These are phyloP conservation scores for Erodium chrysanthum DNA, from an alignment of 441 rosid species.

Conservation along the genomic window DNA sequence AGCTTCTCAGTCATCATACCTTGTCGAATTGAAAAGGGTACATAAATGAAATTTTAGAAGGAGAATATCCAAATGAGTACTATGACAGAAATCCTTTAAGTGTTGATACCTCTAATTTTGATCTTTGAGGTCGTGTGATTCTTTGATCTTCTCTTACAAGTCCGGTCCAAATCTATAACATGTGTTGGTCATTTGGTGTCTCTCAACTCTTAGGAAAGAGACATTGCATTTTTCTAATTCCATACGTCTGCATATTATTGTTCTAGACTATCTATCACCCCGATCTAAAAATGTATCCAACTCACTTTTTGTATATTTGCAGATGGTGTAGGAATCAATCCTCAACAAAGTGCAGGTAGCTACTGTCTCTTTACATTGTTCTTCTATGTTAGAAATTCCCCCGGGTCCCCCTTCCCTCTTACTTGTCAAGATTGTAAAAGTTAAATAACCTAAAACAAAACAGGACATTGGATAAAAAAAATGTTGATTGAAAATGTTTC, in stretches of 20 bases:
- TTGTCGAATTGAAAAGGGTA: not conserved
- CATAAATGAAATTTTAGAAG: not conserved
- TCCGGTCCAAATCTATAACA: too few relatives aligned
- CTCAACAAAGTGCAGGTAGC: conserved; percentile 78
- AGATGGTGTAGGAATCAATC: conserved; percentile 84
- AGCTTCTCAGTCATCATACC: too few relatives aligned
- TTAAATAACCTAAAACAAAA: not conserved
- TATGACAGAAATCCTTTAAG: not conserved
- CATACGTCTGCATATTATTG: not conserved
- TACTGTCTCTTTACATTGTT: not conserved
- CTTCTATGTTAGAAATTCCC: not conserved
- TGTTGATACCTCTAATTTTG: not conserved
- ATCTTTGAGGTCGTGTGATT: too few relatives aligned
- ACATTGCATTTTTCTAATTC: too few relatives aligned
- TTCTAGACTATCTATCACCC: not conserved
- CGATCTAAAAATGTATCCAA: not conserved
- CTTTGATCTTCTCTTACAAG: too few relatives aligned
- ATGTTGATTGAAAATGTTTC: not conserved
- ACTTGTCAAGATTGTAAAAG: not conserved
- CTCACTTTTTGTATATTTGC: conserved; percentile 16
- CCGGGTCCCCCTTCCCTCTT: not conserved
- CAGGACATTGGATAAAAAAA: not conserved
- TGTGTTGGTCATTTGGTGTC: too few relatives aligned
- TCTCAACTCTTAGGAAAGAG: too few relatives aligned
- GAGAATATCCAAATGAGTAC: not conserved